These are phyloP conservation scores for Neurospora tetrasperma DNA, from an alignment of 495 filamentous ascomycete species.

Conservation along the genomic window DNA sequence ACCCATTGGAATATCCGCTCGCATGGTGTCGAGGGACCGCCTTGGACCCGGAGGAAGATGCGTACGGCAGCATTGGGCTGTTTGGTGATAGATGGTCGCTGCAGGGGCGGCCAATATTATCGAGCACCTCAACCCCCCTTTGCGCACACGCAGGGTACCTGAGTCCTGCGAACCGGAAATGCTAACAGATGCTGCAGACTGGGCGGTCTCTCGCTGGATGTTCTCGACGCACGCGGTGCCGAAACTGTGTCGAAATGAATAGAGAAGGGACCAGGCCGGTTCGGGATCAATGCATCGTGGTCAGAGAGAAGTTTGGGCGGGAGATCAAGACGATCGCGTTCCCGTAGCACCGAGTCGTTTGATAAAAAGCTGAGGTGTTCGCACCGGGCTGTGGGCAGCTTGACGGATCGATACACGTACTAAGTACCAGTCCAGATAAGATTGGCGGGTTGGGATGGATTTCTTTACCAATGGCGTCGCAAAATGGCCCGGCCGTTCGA, in stretches of 20 bases:
- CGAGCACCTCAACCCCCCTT: not conserved
- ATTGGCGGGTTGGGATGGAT: constrained; percentile 20
- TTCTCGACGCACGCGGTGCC: constrained; percentile 2
- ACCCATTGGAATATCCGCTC: constrained; percentile 67
- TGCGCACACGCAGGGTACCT: not conserved
- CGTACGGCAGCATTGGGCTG: constrained; percentile 33
- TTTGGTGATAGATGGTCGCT: constrained; percentile 5
- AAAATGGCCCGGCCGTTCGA: not conserved
- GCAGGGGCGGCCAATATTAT: constrained; percentile 6
- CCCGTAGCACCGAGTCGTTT: constrained; percentile 15
- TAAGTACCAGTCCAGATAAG: constrained; percentile 1
- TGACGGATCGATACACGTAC: not conserved
- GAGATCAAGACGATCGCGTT: constrained; percentile 8
- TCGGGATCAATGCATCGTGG: constrained; percentile 20
- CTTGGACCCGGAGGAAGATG: constrained; percentile 37
- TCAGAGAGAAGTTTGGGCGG: constrained; percentile 2
- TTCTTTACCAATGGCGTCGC: constrained; percentile 8
- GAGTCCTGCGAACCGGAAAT: not conserved
- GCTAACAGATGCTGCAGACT: not conserved
- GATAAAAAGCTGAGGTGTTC: constrained; percentile 24
- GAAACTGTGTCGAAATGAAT: not conserved
- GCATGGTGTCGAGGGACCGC: constrained; percentile 48
- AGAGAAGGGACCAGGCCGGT: not conserved
- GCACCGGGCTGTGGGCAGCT: constrained; percentile 16
- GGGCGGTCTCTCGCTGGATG: not conserved